phyloP scores from a whole-genome alignment of 805 yeast genomes.

The Jamesozyma jinghongensis region DNA sequence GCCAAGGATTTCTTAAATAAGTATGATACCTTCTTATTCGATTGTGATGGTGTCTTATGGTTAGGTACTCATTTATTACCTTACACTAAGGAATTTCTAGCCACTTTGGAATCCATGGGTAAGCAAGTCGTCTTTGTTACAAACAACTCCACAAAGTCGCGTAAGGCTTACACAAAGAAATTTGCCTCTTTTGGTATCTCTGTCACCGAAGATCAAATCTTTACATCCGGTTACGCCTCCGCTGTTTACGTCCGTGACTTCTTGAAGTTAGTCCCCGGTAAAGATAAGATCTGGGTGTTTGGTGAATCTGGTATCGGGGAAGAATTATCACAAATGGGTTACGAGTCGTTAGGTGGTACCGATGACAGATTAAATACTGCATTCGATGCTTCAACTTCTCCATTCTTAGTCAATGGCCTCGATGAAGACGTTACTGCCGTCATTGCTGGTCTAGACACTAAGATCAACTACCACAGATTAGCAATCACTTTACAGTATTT shows the following conservation, averaged over 20 bases:
- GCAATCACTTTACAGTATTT: constrained; percentile 78
- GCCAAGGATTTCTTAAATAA: constrained; percentile 47
- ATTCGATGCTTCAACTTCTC: constrained; percentile 48
- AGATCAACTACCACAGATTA: constrained; percentile 71
- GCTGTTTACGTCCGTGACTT: constrained; percentile 79
- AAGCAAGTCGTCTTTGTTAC: constrained; percentile 85
- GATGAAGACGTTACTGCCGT: constrained; percentile 81
- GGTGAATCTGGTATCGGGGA: constrained; percentile 83
- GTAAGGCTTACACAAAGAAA: constrained; percentile 66
- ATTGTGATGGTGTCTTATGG: constrained; percentile 98
- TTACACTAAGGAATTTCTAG: constrained; percentile 63
- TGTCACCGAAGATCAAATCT: constrained; percentile 56
- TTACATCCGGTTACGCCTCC: constrained; percentile 87
- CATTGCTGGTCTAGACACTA: constrained; percentile 74
- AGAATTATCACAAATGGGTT: constrained; percentile 70
- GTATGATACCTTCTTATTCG: constrained; percentile 84
- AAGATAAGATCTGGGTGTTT: constrained; percentile 73
- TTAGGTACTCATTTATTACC: constrained; percentile 77
- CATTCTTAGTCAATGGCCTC: constrained; percentile 38
- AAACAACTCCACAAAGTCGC: constrained; percentile 88
- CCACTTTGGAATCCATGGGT: constrained; percentile 40
- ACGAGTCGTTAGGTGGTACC: constrained; percentile 71
- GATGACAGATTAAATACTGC: constrained; percentile 50
- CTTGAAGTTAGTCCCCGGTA: constrained; percentile 58
- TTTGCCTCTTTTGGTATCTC: constrained; percentile 47